These are phyloP conservation scores for Blakeslea trispora DNA, from an alignment of 371 early-diverging fungal species.

Conservation along the genomic window DNA sequence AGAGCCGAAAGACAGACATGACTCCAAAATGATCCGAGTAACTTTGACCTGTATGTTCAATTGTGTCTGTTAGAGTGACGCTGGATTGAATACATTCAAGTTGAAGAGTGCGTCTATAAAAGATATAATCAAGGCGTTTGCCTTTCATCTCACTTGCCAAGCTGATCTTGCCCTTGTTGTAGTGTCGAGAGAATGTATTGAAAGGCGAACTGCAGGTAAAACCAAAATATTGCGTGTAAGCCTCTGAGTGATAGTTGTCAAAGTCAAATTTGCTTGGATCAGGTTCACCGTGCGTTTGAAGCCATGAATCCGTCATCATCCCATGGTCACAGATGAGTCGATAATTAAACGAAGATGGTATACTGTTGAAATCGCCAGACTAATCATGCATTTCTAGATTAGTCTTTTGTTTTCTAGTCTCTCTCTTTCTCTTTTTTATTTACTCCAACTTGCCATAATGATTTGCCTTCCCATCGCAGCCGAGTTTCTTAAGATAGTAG, in stretches of 20 bases:
- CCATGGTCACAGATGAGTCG: conserved; percentile 41
- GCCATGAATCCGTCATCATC: conserved; percentile 50
- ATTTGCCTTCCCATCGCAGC: conserved; percentile 45
- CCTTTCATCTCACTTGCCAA: conserved; percentile 22
- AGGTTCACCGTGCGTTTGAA: conserved; percentile 31
- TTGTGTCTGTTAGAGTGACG: conserved; percentile 38
- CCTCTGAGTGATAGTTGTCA: conserved; percentile 6
- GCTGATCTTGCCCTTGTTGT: neutral
- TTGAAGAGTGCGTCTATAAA: conserved; percentile 37
- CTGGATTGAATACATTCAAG: conserved; percentile 32
- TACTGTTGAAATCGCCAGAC: conserved; percentile 55
- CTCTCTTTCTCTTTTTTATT: too few relatives aligned
- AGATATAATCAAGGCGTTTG: conserved; percentile 55
- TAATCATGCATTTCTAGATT: too few relatives aligned
- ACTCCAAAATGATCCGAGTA: conserved; percentile 60
- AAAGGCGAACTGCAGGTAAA: conserved; percentile 53
- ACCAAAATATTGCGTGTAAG: conserved; percentile 30
- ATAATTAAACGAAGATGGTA: conserved; percentile 41
- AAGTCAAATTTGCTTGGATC: conserved; percentile 13
- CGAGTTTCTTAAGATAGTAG: conserved; percentile 37
- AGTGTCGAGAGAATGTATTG: conserved; percentile 45
- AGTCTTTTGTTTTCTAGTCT: too few relatives aligned
- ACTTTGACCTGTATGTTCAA: conserved; percentile 32
- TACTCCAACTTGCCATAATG: conserved; percentile 45
- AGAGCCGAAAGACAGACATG: conserved; percentile 11